Evolutionary conservation across 495 filamentous ascomycete genomes (phyloP).

Genomic region (Oidiodendron maius): DNA sequence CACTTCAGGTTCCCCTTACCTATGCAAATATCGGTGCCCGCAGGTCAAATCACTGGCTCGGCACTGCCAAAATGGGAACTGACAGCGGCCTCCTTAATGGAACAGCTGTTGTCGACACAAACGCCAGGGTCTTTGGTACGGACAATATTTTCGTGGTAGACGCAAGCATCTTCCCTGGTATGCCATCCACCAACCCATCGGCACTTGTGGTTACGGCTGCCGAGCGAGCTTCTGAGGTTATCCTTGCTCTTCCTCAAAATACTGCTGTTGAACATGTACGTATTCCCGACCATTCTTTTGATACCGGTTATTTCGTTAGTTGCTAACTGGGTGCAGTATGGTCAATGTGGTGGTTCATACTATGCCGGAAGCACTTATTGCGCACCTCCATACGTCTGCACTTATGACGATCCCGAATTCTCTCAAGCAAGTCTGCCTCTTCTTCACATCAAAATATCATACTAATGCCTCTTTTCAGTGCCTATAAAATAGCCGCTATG

Average conservation of each 20-base stretch:
- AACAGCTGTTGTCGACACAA: constrained; percentile 54
- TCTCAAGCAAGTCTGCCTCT: constrained; percentile 19
- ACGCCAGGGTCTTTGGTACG: constrained; percentile 60
- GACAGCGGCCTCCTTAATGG: constrained; percentile 51
- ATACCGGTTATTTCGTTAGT: not conserved
- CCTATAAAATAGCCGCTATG: too few relatives aligned
- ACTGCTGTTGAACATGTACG: constrained; percentile 10
- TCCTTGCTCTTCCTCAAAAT: constrained; percentile 36
- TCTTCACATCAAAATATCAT: not conserved
- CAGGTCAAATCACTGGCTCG: constrained; percentile 68
- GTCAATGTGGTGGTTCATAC: constrained; percentile 39
- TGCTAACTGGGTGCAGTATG: constrained; percentile 14
- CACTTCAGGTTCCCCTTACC: constrained; percentile 22
- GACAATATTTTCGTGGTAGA: constrained; percentile 55
- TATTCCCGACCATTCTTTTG: too few relatives aligned
- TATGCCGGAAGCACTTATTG: constrained; percentile 34
- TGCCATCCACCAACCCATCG: constrained; percentile 46
- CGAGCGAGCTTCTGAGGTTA: constrained; percentile 45
- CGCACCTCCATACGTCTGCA: constrained; percentile 28
- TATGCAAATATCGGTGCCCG: constrained; percentile 48
- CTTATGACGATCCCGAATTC: constrained; percentile 29
- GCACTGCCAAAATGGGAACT: constrained; percentile 52
- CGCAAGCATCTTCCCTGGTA: constrained; percentile 51
- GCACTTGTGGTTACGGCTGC: constrained; percentile 46
- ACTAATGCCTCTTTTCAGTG: not conserved